Evolutionary conservation across 495 filamentous ascomycete genomes (phyloP).

Genomic region (Penicillium coprophilum): DNA sequence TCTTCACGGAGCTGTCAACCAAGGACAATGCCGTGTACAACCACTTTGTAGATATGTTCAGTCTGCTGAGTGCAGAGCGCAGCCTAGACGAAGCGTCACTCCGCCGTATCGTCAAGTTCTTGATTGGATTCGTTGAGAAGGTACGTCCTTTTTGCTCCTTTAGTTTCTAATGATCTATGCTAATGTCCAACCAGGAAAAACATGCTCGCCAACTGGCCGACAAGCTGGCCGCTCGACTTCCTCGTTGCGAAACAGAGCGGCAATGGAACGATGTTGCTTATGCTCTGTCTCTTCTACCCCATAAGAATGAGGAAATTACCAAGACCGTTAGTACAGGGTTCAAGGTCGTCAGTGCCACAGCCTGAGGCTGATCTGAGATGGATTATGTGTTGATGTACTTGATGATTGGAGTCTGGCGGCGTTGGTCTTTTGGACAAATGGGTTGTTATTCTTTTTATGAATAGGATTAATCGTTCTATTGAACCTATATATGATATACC

Average conservation of each 20-base stretch:
- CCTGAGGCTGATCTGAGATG: slow-evolving; percentile 36
- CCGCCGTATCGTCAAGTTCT: slow-evolving; percentile 82
- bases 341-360: slow-evolving; percentile 70
- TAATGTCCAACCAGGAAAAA: slow-evolving; percentile 67
- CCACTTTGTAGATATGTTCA: slow-evolving; percentile 99
- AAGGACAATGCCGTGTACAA: slow-evolving; percentile 99
- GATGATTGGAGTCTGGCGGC: slow-evolving; percentile 18
- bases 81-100: slow-evolving; percentile 81
- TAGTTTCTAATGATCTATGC: slow-evolving; percentile 2
- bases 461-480: slow-evolving; percentile 1
- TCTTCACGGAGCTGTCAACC: slow-evolving; percentile 93
- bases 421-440: not conserved
- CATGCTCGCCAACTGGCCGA: slow-evolving; percentile 94
- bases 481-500: slow-evolving; percentile 2
- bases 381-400: slow-evolving; percentile 19
- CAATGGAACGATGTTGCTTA: slow-evolving; percentile 98
- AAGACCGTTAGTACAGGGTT: slow-evolving; percentile 83
- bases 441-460: slow-evolving; percentile 3
- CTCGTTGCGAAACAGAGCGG: slow-evolving; percentile 83
- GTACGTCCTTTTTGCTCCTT: slow-evolving; percentile 46
- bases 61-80: slow-evolving; percentile 77
- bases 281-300: slow-evolving; percentile 81
- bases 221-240: slow-evolving; percentile 85
- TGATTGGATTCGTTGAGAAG: slow-evolving; percentile 96
- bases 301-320: slow-evolving; percentile 96